Base-by-base conservation (phyloP, 768 basidiomycete genomes). In the Termitomyces heimii region DNA sequence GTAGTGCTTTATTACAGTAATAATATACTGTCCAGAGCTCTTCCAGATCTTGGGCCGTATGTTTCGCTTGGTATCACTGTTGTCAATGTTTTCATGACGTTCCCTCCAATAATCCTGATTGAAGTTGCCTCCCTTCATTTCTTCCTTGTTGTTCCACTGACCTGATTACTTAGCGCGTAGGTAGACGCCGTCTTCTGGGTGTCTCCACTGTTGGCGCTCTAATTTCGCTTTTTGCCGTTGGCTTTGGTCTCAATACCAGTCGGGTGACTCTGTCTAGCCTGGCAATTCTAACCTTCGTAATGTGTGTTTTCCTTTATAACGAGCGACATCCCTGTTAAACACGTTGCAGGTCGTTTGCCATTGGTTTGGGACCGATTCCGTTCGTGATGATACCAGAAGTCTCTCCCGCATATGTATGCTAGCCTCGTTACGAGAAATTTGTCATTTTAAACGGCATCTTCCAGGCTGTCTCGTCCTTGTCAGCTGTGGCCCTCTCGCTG, bases 321-420 rank as follows among this genome's bases (percentile, higher is more conserved):
- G 24, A 39, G 40, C 12, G 31, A 52, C 31, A 9, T 29, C 18
- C n/a, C 28, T 13, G 29, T 20, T 24, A 26, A 43, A 20, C n/a
- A 18, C 32, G 37, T 49, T 47, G 10, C 57, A 91, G 90, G 71
- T 89, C 91, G 0, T 98, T 95, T 70, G 91, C 94, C 1, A 72
- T 89, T 34, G 96, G 95, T 2, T 78, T 98, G 18, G 96, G 96
- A 1, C 94, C 96, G 2, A 74, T 98, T 34, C 95, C 96, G 0
- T 98, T 94, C 66, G 84, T 98, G 39, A 86, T 98, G 70, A 85
- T 96, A 32, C 85, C 94, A 16, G 94, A 98, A 66, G 84, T 97
- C 22, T 88, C 94, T 2, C 93, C 93, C 1, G 70, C 80, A 50
- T 80, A 88, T 64, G 92, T 88, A 68, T 60, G 89, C 76, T 40